Percentiles rank a stretch among this genome's conserved stretches.
These are phyloP conservation scores for Bipolaris zeicola DNA, from an alignment of 2,329 filamentous ascomycete species.

Conservation along the genomic window DNA sequence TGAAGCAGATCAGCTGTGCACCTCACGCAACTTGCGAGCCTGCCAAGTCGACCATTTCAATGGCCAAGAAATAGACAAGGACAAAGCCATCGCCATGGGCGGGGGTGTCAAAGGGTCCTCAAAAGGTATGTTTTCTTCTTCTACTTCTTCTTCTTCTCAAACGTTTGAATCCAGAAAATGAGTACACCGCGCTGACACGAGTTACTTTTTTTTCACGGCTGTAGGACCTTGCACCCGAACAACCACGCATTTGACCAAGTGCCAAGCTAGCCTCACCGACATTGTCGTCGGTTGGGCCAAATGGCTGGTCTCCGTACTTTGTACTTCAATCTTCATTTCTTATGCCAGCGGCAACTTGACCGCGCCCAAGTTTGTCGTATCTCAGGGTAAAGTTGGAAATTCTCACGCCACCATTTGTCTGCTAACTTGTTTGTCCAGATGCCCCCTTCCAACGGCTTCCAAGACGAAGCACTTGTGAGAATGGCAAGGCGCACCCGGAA, in stretches of 20 bases:
- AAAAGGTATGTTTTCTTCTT: conserved; percentile 18
- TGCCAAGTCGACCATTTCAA: conserved; percentile 22
- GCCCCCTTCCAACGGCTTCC: conserved; percentile 20
- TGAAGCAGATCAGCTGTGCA: conserved; percentile 28
- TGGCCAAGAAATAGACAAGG: conserved; percentile 27
- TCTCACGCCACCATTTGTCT: not conserved
- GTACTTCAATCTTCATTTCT: conserved; percentile 33
- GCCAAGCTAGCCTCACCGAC: conserved; percentile 21
- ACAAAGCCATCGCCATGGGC: conserved; percentile 15
- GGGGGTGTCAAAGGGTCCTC: conserved; percentile 35
- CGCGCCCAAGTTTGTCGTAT: conserved; percentile 8
- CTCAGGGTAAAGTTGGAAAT: conserved; percentile 17
- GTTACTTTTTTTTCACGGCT: not conserved
- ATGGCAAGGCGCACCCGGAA: conserved; percentile 26
- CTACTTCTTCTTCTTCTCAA: not conserved
- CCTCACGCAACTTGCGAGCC: conserved; percentile 16
- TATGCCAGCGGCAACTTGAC: conserved; percentile 18
- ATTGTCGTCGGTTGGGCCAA: conserved; percentile 24
- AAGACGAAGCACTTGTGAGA: conserved; percentile 30
- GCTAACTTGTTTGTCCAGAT: conserved; percentile 1
- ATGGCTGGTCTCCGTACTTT: conserved; percentile 35
- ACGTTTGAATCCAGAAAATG: not conserved
- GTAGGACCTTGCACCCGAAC: conserved; percentile 40
- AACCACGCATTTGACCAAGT: conserved; percentile 26
- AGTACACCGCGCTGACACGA: conserved; percentile 12